Evolutionary conservation across 2,329 filamentous ascomycete species (phyloP).

Genomic region (Alternaria sp.): DNA sequence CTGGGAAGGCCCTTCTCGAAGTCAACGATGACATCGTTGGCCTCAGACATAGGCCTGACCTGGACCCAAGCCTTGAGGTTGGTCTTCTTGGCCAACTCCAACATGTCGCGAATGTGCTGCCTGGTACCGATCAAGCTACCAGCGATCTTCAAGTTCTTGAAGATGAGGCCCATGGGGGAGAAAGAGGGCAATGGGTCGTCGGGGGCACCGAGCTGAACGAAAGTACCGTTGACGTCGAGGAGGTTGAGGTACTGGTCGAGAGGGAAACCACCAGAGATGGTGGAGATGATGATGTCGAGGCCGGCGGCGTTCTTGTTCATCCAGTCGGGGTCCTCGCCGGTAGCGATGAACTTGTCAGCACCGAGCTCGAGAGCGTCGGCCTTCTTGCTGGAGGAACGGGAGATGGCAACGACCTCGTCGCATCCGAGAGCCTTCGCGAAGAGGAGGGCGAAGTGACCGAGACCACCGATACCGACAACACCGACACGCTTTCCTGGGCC

Average conservation of each 20-base stretch:
- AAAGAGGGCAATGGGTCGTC: slow-evolving; percentile 61
- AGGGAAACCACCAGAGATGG: slow-evolving; percentile 63
- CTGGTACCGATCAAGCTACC: slow-evolving; percentile 70
- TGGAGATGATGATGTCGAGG: slow-evolving; percentile 66
- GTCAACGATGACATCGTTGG: slow-evolving; percentile 45
- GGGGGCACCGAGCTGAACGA: slow-evolving; percentile 71
- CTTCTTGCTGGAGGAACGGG: slow-evolving; percentile 66
- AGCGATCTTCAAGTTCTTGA: slow-evolving; percentile 65
- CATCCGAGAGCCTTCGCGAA: slow-evolving; percentile 74
- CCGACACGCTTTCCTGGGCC: slow-evolving; percentile 80
- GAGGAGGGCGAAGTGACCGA: slow-evolving; percentile 75
- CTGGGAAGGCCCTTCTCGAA: slow-evolving; percentile 51
- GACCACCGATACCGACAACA: slow-evolving; percentile 74
- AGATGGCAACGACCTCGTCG: slow-evolving; percentile 69
- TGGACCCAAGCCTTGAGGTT: slow-evolving; percentile 52
- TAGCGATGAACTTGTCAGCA: slow-evolving; percentile 67
- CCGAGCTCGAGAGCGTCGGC: slow-evolving; percentile 65
- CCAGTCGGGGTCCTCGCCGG: slow-evolving; percentile 65
- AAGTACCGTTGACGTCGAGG: slow-evolving; percentile 64
- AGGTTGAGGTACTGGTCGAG: slow-evolving; percentile 66
- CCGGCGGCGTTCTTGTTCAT: slow-evolving; percentile 58
- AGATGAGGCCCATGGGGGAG: slow-evolving; percentile 60
- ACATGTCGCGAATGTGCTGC: slow-evolving; percentile 63
- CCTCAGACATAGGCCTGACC: slow-evolving; percentile 49
- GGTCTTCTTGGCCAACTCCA: slow-evolving; percentile 51